These are phyloP conservation scores for Bisporella sp. DNA, from an alignment of 2,329 filamentous ascomycete genomes.

Conservation along the genomic window DNA sequence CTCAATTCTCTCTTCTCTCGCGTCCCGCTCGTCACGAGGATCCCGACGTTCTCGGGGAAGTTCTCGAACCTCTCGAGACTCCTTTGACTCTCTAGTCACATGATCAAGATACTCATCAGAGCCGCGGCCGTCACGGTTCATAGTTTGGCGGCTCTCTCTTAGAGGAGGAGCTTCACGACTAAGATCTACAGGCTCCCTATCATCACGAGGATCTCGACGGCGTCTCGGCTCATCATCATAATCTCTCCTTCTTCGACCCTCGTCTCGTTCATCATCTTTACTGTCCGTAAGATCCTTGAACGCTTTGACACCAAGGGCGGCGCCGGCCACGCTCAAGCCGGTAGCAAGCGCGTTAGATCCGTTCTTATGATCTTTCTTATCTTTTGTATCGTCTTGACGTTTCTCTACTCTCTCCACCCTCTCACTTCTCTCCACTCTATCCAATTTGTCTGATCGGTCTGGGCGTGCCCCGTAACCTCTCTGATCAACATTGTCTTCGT, in stretches of 20 bases:
- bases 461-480: conserved; percentile 19
- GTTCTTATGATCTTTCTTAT: conserved; percentile 17
- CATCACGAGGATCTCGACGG: conserved; percentile 16
- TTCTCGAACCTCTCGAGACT: conserved; percentile 9
- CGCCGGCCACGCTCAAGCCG: conserved; percentile 25
- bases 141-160: neutral
- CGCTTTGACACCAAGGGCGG: conserved; percentile 25
- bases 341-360: conserved; percentile 20
- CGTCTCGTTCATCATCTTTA: conserved; percentile 17
- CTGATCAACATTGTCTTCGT: conserved; percentile 22
- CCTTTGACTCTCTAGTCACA: neutral
- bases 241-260: conserved; percentile 16
- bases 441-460: conserved; percentile 8
- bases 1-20: neutral
- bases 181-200: conserved; percentile 17
- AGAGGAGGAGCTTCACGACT: conserved; percentile 2
- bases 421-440: conserved; percentile 11
- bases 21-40: conserved; percentile 6
- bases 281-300: conserved; percentile 24
- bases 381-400: conserved; percentile 11
- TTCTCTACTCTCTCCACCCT: conserved; percentile 10
- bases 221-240: conserved; percentile 23
- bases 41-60: neutral
- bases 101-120: neutral
- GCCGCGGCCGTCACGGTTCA: no score